Evolutionary conservation across 2,329 filamentous ascomycete genomes (phyloP), one percentile per base, ranked within the genome.

Genomic region (Exophiala alcalophila): DNA sequence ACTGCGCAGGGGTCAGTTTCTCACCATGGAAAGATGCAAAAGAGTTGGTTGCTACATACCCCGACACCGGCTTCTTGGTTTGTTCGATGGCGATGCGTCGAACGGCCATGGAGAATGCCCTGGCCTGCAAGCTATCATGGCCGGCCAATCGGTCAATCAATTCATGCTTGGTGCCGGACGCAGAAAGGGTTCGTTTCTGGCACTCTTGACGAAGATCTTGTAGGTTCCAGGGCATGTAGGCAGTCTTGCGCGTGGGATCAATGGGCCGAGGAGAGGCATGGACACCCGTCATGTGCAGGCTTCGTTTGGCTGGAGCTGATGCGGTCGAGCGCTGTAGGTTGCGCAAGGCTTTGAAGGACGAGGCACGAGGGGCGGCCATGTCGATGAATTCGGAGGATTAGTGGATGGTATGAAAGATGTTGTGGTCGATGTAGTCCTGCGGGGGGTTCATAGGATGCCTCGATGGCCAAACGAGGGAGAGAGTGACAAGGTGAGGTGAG

Each of bases 231-330:
- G 74, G 70, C 23, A 72, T 64, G 45, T 75, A 74, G 28, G 69
- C 68, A 12, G 73, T 66, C 55, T 72, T 73, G 54, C 78, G 75
- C 21, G 69, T 59, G 56, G 72, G 57, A 62, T 68, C 63, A 68
- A 65, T 57, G 60, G 68, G 52, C 65, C 76, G 57, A 65, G 67
- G 56, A 48, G 73, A 78, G 36, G 76, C 77, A 19, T 77, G 69
- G 26, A 73, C 72, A 40, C 77, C 77, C 24, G 78, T 81, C 66
- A 81, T 79, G 64, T 77, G 74, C 35, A 81, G 70, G 43, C 63
- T 61, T 53, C 78, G 77, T 54, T 65, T 66, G 44, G 61, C 50
- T 16, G 66, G 59, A 16, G 57, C 54, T 30, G 61, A 55, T 6
- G 54, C 55, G 40, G 58, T 57, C 4, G 66, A 30, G 26, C 46